Evolutionary conservation across 805 yeast species (phyloP).

Genomic region (Candida coquimbonensis): DNA sequence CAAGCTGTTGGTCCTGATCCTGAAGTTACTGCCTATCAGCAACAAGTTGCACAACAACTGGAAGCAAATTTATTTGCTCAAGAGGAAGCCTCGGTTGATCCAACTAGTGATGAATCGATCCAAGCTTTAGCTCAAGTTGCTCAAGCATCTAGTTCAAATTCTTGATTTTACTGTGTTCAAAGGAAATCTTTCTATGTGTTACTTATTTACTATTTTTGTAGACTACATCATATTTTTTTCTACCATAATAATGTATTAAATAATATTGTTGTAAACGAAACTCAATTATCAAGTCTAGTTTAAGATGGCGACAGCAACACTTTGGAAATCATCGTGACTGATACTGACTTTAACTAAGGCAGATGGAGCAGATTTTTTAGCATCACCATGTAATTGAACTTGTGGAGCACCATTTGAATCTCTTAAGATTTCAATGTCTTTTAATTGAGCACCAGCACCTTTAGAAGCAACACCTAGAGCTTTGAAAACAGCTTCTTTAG

Average conservation of each 20-base stretch:
- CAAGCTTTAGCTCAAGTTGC: constrained; percentile 6
- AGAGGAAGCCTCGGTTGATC: not conserved
- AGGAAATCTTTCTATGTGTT: too few relatives aligned
- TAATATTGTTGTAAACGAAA: not conserved
- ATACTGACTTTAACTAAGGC: constrained; percentile 82
- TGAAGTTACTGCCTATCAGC: constrained; percentile 5
- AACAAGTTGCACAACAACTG: constrained; percentile 13
- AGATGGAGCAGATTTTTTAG: constrained; percentile 61
- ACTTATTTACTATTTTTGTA: too few relatives aligned
- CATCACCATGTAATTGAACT: constrained; percentile 71
- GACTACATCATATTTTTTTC: too few relatives aligned
- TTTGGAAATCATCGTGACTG: constrained; percentile 94
- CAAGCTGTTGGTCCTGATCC: constrained; percentile 2
- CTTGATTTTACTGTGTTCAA: not conserved
- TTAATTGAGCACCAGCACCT: constrained; percentile 94
- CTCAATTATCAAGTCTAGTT: constrained; percentile 8
- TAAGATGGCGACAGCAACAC: constrained; percentile 89
- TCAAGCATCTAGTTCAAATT: not conserved
- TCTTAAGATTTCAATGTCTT: constrained; percentile 82
- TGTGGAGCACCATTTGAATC: constrained; percentile 64
- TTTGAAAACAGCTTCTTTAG: constrained; percentile 98
- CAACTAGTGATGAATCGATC: constrained; percentile 1
- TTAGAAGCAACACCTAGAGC: constrained; percentile 80
- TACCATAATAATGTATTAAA: too few relatives aligned
- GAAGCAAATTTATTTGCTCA: constrained; percentile 22